Evolutionary conservation across 345 rosid genomes (phyloP), one percentile per base, ranked within the genome.

Genomic region (Psidium guajava): DNA sequence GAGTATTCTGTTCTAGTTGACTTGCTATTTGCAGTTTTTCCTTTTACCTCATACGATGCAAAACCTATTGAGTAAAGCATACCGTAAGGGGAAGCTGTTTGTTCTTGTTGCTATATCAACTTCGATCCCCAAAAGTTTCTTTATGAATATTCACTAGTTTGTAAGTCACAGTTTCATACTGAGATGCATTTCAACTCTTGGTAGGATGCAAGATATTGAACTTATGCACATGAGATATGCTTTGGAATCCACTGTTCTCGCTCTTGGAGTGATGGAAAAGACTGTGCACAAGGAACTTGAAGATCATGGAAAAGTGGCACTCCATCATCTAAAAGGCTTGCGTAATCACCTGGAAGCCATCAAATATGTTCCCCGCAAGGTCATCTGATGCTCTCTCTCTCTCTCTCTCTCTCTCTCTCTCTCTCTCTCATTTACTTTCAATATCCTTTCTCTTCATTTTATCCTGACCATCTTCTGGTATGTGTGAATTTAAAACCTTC

Each of bases 181-280:
- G 77, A 27, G 84, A 87, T 40, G 27, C 52, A 51, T 81, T 57
- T 5, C 22, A 28, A 11, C 75, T 40, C 47, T 55, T 80, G 87
- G 59, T 85, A 97, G 99, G 95, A 90, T 94, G 94, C 95, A 94
- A 90, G 99, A 97, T 90, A 92, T 95, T 90, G 99, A 97, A 90
- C 93, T 97, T 87, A 95, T 97, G 98, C 96, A 91, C 89, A 94
- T 97, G 98, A 96, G 95, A 83, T 97, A 97, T 95, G 94, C 97
- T 85, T 83, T 97, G 92, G 98, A 95, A 89, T 95, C 98, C 75
- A 88, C 89, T 74, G 95, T 95, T 81, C 93, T 97, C 87, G 96
- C 97, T 28, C 89, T 97, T 69, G 95, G 92, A 91, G 92, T 89
- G 69, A 92, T 95, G 92, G 96, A 90, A 85, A 93, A 86, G 89